Conservation (phyloP, 2,329 filamentous ascomycete genomes). For the Fusarium nygamai region DNA sequence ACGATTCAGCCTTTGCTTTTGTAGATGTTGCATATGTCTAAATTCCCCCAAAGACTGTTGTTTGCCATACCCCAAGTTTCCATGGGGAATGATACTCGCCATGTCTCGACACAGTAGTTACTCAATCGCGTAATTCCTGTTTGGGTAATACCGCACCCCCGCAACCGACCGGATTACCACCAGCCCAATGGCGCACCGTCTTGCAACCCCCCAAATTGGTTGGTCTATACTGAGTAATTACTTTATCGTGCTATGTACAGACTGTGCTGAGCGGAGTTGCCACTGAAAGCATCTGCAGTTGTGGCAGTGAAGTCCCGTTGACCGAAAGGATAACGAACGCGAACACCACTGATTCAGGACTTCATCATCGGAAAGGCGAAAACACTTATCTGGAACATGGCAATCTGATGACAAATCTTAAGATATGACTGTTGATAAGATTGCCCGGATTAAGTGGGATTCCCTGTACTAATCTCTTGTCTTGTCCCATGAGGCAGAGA, state of each 20-base stretch:
- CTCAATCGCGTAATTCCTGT: conserved; percentile 10
- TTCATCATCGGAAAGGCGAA: not conserved
- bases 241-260: accelerated
- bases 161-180: not conserved
- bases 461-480: not conserved
- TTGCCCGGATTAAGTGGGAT: not conserved
- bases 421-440: not conserved
- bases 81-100: not conserved
- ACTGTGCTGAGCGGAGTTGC: accelerated
- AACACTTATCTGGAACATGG: no score
- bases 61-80: not conserved
- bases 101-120: not conserved
- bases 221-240: no score
- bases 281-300: no score
- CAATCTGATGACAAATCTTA: accelerated
- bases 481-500: accelerated
- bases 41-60: accelerated
- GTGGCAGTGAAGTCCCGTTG: accelerated
- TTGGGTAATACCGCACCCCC: not conserved
- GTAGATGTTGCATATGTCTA: not conserved
- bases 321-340: not conserved
- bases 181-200: not conserved
- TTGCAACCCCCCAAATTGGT: no score
- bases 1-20: conserved; percentile 1
- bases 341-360: not conserved